phyloP scores from a whole-genome alignment of 2,329 filamentous ascomycete genomes.

The Neodidymelliopsis sp. region DNA sequence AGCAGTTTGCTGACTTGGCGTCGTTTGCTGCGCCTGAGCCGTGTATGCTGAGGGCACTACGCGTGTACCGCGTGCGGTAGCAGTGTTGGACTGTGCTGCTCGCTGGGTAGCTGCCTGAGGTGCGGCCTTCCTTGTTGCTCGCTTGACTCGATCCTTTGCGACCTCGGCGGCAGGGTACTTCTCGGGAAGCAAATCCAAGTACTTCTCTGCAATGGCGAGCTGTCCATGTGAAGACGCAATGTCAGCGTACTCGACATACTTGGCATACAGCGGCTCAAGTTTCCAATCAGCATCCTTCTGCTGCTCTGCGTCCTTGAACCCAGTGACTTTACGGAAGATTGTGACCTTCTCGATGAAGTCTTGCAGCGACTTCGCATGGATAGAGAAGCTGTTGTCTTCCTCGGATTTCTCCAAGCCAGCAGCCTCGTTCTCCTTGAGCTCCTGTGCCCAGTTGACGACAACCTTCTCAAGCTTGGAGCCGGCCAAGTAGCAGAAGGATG shows the following conservation, averaged over 20 bases:
- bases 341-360: conserved; percentile 98
- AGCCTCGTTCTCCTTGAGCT: conserved; percentile 84
- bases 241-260: conserved; percentile 97
- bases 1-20: conserved; percentile 38
- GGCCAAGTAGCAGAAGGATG: conserved; percentile 94
- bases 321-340: conserved; percentile 91
- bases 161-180: conserved; percentile 88
- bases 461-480: conserved; percentile 98
- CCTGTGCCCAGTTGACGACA: conserved; percentile 89
- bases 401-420: conserved; percentile 72
- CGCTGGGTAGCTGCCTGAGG: conserved; percentile 51
- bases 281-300: conserved; percentile 82
- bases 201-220: conserved; percentile 84
- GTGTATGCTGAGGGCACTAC: conserved; percentile 49
- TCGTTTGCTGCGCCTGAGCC: conserved; percentile 25
- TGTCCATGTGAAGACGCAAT: conserved; percentile 91
- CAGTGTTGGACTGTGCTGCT: conserved; percentile 48
- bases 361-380: conserved; percentile 87
- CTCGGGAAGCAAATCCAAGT: conserved; percentile 83
- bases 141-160: conserved; percentile 81
- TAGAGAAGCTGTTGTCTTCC: conserved; percentile 84
- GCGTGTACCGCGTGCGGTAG: conserved; percentile 43
- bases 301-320: conserved; percentile 83
- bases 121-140: conserved; percentile 75
- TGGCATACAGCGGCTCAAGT: conserved; percentile 84